Base-by-base conservation (phyloP, 768 basidiomycete genomes). In the Leccinellum rugosiceps region DNA sequence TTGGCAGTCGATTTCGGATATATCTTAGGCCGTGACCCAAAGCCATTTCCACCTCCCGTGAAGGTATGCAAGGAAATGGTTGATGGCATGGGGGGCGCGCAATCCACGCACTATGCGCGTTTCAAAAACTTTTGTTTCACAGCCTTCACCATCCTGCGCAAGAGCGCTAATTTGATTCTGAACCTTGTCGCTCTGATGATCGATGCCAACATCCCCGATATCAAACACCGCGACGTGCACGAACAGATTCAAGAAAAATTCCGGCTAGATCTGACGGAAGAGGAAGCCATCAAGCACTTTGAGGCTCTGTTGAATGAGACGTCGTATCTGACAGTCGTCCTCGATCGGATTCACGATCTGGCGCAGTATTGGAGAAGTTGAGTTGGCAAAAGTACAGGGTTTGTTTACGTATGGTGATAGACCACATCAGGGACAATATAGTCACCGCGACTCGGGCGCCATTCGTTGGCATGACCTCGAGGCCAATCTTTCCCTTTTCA, bases 1-100 rank as follows among this genome's bases (percentile, higher is more conserved):
- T 23, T 19, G 0, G 68, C 44, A 96, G 97, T 98, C 60, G 97
- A 98, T 70, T 99, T 98, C 67, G 96, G 97, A 2, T 99, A 98
- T 73, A 98, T 98, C 65, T 82, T 98, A 14, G 97, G 97, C 3
- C 87, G 94, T 3, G 97, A 98, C 69, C 97, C 97, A 0, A 98
- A 99, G 67, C 93, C 94, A 0, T 96, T 95, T 69, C 95, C 97
- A 2, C 97, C 97, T 6, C 92, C 94, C 13, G 95, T 98, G 63
- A 99, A 99, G 71, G 91, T 99, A 41, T 98, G 95, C 75, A 95
- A 96, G 68, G 97, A 98, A 70, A 99, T 98, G 97, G 93, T 98
- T 0, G 97, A 99, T 69, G 96, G 92, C 11, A 96, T 99, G 94
- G 97, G 97, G n/a, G 96, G 97, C 11, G 87, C 92, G 1, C 85